Percentiles rank a stretch among this genome's conserved stretches.
Evolutionary conservation across 1,284 basidiomycete species (phyloP).

Genomic region (Somion occarium): DNA sequence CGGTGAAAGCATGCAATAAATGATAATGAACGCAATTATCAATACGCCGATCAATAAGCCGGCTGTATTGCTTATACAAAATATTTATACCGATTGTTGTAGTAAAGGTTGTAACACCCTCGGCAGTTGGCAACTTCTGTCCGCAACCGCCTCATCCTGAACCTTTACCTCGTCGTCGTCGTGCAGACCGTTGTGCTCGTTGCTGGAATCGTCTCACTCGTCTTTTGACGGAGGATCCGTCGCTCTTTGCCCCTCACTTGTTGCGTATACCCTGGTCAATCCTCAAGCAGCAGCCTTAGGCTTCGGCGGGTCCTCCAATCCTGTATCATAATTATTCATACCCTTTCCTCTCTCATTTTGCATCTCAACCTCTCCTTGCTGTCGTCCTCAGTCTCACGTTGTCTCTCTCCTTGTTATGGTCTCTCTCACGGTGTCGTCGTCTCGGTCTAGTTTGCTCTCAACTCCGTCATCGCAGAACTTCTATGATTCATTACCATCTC

Average conservation of each 20-base stretch:
- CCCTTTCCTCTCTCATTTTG: conserved; percentile 6
- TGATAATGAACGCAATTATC: too few relatives aligned
- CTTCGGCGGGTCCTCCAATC: conserved; percentile 48
- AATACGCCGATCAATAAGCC: too few relatives aligned
- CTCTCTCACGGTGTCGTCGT: conserved; percentile 36
- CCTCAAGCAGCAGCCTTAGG: conserved; percentile 36
- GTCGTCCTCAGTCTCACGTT: conserved; percentile 22
- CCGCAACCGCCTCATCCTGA: neutral
- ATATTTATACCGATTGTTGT: too few relatives aligned
- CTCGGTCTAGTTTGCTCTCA: conserved; percentile 32
- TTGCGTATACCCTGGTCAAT: conserved; percentile 34
- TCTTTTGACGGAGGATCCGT: conserved; percentile 38
- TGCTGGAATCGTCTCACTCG: neutral
- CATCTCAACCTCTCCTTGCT: conserved; percentile 16
- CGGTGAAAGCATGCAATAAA: too few relatives aligned
- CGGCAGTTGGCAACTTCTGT: neutral
- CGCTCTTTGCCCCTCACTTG: conserved; percentile 39
- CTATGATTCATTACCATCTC: conserved; percentile 29
- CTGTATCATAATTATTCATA: conserved; percentile 13
- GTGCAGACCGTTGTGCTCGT: neutral
- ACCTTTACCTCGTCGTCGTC: neutral
- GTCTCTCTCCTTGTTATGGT: conserved; percentile 36
- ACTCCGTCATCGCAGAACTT: conserved; percentile 26
- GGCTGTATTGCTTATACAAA: neutral
- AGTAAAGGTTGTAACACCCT: too few relatives aligned